Percentiles rank a stretch among this genome's conserved stretches.
Evolutionary conservation across 1,139 yeast genomes (phyloP).

Genomic region (Meyerozyma athensensis): DNA sequence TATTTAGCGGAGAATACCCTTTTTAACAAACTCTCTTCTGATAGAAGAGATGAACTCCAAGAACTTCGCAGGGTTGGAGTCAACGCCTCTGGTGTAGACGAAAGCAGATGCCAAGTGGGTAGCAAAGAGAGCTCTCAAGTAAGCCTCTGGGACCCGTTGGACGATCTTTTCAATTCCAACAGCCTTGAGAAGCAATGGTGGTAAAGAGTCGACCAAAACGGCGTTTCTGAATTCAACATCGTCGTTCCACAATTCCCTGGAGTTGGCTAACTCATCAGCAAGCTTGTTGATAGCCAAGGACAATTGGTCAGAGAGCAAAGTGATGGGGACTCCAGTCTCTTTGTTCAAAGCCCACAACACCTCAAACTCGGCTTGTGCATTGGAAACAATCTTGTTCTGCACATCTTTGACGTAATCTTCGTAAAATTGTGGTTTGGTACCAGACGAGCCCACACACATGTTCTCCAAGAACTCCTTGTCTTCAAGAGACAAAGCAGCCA

Average conservation of each 20-base stretch:
- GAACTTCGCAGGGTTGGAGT: conserved; percentile 77
- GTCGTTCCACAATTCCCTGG: conserved; percentile 81
- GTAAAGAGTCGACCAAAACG: conserved; percentile 74
- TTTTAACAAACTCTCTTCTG: conserved; percentile 35
- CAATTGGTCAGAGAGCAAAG: conserved; percentile 78
- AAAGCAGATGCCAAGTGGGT: conserved; percentile 85
- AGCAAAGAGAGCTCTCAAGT: conserved; percentile 86
- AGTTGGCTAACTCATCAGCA: conserved; percentile 80
- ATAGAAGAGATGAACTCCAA: conserved; percentile 61
- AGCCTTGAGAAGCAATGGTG: conserved; percentile 61
- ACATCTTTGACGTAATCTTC: conserved; percentile 77
- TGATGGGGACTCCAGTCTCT: conserved; percentile 63
- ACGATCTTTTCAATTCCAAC: conserved; percentile 76
- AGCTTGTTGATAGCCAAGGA: conserved; percentile 84
- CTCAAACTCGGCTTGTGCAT: conserved; percentile 83
- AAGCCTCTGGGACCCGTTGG: conserved; percentile 79
- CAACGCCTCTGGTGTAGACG: conserved; percentile 83
- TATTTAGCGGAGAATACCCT: conserved; percentile 16
- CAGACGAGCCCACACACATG: conserved; percentile 66
- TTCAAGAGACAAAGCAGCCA: conserved; percentile 88
- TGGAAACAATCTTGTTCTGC: conserved; percentile 66
- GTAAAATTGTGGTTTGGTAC: conserved; percentile 67
- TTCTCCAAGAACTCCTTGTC: conserved; percentile 72
- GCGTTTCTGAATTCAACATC: conserved; percentile 74
- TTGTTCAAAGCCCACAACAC: conserved; percentile 79